Conservation (phyloP, 306 rosid species). For the Glycine tomentella region DNA sequence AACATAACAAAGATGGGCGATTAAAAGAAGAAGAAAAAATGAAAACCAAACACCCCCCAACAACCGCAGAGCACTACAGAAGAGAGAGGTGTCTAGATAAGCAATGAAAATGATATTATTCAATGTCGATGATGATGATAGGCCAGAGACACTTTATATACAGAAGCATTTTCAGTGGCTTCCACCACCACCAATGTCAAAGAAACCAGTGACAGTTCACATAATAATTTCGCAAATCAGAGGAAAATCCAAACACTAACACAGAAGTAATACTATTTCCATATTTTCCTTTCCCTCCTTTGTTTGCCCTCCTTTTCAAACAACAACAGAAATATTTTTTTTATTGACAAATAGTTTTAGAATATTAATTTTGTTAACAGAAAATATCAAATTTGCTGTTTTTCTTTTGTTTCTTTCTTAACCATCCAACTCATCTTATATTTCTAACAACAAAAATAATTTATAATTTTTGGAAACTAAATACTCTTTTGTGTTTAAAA, state of each 20-base stretch:
- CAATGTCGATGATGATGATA: constrained; percentile 39
- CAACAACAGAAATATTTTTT: background rate
- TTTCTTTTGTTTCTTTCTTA: too few species aligned
- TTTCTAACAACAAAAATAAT: background rate
- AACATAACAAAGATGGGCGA: background rate
- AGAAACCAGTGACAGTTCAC: constrained; percentile 32
- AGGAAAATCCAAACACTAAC: background rate
- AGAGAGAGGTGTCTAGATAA: background rate
- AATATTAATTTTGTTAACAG: too few species aligned
- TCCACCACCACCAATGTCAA: constrained; percentile 39
- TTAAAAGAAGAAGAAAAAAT: background rate
- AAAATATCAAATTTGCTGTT: too few species aligned
- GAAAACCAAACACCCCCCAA: constrained; percentile 29
- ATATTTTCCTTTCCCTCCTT: background rate
- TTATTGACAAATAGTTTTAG: too few species aligned
- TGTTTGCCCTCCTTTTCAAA: too few species aligned
- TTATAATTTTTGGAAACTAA: background rate
- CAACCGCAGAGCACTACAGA: constrained; percentile 55
- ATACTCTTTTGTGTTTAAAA: background rate
- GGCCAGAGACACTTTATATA: constrained; percentile 21
- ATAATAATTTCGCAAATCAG: background rate
- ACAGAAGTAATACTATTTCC: background rate
- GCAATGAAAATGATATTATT: constrained; percentile 37
- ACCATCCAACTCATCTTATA: too few species aligned
- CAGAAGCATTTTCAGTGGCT: constrained; percentile 32